phyloP scores from a whole-genome alignment of 306 rosid genomes.

The Senna siamea region DNA sequence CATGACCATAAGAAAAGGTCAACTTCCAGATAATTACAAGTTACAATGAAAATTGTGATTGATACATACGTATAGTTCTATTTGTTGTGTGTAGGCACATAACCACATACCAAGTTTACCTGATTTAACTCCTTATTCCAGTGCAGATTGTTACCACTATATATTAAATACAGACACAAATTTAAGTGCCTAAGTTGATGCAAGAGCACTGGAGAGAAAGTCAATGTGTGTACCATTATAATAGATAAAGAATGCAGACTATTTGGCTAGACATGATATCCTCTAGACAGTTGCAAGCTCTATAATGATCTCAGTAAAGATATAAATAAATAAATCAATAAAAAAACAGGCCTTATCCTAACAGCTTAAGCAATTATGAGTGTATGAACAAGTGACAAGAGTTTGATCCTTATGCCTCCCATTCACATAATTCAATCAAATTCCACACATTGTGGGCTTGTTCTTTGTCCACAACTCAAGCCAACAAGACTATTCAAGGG shows the following conservation, averaged over 20 bases:
- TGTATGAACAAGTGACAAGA: too few species aligned
- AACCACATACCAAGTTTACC: too few species aligned
- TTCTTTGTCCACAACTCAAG: too few species aligned
- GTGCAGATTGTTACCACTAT: background rate
- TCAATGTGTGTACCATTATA: conserved; percentile 7
- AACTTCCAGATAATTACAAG: background rate
- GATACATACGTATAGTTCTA: background rate
- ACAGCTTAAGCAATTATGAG: too few species aligned
- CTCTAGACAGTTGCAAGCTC: background rate
- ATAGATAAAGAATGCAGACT: background rate
- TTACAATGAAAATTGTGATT: background rate
- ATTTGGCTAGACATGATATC: too few species aligned
- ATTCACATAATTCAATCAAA: too few species aligned
- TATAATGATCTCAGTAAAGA: background rate
- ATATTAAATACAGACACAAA: conserved; percentile 4
- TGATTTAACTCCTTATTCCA: background rate
- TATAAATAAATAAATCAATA: background rate
- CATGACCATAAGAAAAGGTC: conserved; percentile 2
- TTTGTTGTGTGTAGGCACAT: background rate
- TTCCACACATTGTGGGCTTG: too few species aligned
- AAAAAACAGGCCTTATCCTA: background rate
- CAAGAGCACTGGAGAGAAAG: too few species aligned
- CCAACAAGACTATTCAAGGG: too few species aligned
- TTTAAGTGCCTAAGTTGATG: too few species aligned
- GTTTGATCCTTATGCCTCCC: too few species aligned